These are phyloP conservation scores for Tieghemiomyces parasiticus DNA, from an alignment of 192 early-diverging fungal species.

Conservation along the genomic window DNA sequence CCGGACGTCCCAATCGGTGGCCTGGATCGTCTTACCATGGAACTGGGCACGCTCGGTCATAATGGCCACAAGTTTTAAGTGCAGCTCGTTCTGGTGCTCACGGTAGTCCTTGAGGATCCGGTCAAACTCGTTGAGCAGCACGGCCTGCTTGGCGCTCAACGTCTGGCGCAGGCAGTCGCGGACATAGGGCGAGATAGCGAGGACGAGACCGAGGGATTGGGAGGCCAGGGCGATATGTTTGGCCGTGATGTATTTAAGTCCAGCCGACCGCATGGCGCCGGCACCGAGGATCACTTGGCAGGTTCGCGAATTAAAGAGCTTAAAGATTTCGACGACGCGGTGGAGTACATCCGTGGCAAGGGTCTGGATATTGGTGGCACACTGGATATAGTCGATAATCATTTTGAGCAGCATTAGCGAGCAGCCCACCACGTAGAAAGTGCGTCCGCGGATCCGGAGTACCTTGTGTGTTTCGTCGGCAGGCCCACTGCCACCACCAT, in stretches of 20 bases:
- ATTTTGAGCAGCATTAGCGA: slow-evolving; percentile 80
- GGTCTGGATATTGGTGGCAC: slow-evolving; percentile 59
- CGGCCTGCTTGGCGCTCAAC: slow-evolving; percentile 63
- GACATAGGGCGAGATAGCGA: slow-evolving; percentile 72
- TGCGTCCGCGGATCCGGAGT: slow-evolving; percentile 56
- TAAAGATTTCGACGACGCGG: slow-evolving; percentile 59
- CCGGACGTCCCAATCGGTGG: slow-evolving; percentile 29
- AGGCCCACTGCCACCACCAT: slow-evolving; percentile 1
- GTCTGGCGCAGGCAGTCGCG: slow-evolving; percentile 54
- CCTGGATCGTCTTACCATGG: slow-evolving; percentile 61
- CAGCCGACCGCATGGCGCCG: slow-evolving; percentile 93
- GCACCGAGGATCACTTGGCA: slow-evolving; percentile 98
- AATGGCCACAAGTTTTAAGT: slow-evolving; percentile 80
- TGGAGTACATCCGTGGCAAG: slow-evolving; percentile 81
- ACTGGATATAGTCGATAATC: slow-evolving; percentile 82
- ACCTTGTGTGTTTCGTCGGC: slow-evolving; percentile 30
- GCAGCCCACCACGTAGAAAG: slow-evolving; percentile 80
- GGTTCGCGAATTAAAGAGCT: slow-evolving; percentile 88
- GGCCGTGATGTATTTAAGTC: slow-evolving; percentile 91
- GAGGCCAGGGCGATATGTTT: slow-evolving; percentile 91
- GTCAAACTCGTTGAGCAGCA: slow-evolving; percentile 82
- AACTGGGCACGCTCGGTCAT: slow-evolving; percentile 80
- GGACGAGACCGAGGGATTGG: slow-evolving; percentile 79
- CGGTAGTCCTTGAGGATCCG: slow-evolving; percentile 63
- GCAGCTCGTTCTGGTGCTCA: slow-evolving; percentile 85